phyloP scores from a whole-genome alignment of 257 asterid species.

The Penstemon eatonii region DNA sequence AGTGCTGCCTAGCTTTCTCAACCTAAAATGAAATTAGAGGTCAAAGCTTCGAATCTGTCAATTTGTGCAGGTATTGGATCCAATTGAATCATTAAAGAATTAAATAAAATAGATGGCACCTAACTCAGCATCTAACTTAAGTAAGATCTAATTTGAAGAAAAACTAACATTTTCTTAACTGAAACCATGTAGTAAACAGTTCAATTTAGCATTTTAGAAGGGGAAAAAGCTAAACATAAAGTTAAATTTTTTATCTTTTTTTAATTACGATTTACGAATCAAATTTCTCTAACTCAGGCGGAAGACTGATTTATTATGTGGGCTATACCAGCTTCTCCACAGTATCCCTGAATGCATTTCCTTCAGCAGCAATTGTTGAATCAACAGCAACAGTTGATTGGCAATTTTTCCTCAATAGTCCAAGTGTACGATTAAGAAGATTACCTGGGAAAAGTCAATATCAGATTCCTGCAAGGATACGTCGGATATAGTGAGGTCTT shows the following conservation, averaged over 20 bases:
- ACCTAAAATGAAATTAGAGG: conserved; percentile 9
- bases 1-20: conserved; percentile 57
- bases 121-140: neutral
- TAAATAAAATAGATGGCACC: neutral
- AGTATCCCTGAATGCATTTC: conserved; percentile 59
- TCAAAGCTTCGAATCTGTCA: neutral
- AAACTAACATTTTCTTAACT: too few relatives aligned
- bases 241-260: too few relatives aligned
- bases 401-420: conserved; percentile 85
- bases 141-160: neutral
- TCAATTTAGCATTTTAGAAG: too few relatives aligned
- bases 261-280: too few relatives aligned
- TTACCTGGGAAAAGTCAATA: conserved; percentile 55
- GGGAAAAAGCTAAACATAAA: too few relatives aligned
- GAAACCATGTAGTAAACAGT: too few relatives aligned
- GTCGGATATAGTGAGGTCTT: conserved; percentile 13
- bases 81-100: neutral
- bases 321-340: conserved; percentile 77
- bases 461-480: conserved; percentile 24
- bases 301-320: conserved; percentile 16
- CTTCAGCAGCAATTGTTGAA: conserved; percentile 82
- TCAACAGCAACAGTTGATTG: conserved; percentile 69
- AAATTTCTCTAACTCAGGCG: conserved; percentile 21
- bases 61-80: neutral
- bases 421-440: conserved; percentile 97